These are phyloP conservation scores for Cicer yamashitae DNA, from an alignment of 306 rosid genomes.

Conservation along the genomic window DNA sequence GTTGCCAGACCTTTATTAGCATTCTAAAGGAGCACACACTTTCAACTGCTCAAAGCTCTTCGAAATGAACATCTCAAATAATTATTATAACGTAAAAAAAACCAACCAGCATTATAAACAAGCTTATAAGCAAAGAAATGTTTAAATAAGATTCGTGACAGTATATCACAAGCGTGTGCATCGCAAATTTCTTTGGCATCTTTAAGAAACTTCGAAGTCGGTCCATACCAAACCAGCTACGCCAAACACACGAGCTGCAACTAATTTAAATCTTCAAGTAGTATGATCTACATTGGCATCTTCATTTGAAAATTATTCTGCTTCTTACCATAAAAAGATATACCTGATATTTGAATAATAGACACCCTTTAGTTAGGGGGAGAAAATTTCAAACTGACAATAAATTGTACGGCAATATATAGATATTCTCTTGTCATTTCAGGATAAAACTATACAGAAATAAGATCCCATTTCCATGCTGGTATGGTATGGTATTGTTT, in stretches of 20 bases:
- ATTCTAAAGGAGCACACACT: not conserved
- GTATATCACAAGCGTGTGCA: not conserved
- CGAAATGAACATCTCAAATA: constrained; percentile 37
- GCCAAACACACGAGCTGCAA: constrained; percentile 31
- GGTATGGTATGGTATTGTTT: not conserved
- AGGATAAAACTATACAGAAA: not conserved
- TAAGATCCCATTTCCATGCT: constrained; percentile 13
- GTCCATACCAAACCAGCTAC: constrained; percentile 10
- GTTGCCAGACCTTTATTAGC: not conserved
- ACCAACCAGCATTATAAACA: constrained; percentile 27
- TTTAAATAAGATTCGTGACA: constrained; percentile 20
- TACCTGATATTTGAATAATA: constrained; percentile 44
- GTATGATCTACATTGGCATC: constrained; percentile 42
- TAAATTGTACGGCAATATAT: constrained; percentile 31
- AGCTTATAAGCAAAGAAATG: constrained; percentile 20
- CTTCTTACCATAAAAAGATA: constrained; percentile 43
- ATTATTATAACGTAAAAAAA: constrained; percentile 41
- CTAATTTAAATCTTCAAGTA: constrained; percentile 28
- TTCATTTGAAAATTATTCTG: constrained; percentile 29
- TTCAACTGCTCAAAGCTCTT: not conserved
- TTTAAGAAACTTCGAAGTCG: constrained; percentile 23
- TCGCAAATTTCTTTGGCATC: not conserved
- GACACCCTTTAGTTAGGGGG: not conserved
- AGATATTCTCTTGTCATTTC: constrained; percentile 2
- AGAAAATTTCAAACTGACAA: constrained; percentile 11